Base-by-base conservation (phyloP, 805 yeast species). In the Candida jianshihensis region DNA sequence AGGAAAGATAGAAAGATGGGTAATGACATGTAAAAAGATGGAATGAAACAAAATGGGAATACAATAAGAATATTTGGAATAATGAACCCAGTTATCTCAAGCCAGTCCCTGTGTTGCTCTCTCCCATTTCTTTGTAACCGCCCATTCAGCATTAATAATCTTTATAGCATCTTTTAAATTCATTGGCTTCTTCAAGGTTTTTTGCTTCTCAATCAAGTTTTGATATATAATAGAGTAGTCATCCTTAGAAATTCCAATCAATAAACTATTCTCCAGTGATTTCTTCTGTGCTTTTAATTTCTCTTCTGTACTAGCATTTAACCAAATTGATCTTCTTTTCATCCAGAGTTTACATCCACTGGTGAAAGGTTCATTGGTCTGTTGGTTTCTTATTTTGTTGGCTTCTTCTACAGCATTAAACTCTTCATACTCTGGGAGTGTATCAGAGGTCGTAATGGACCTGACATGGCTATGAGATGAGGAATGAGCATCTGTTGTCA, bases 91-190 rank as follows among this genome's bases (percentile, higher is more conserved):
- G 38, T 42, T 21, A 21, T 21, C 11, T 26, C 30, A 48, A 26
- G 43, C 53, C 42, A 38, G 57, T 50, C 66, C 68, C 17, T 56
- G 60, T 2, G 66, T 59, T 6, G 72, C 72, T 24, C 66, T 60
- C 39, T 73, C 81, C 90, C 92, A 89, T 46, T 76, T 74, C 34
- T 80, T 86, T 17, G 76, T 76, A 41, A 77, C 79, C 13, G 71
- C 69, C 97, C 97, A 89, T 15, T 96, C 96, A 4, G 82, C 74
- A 49, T 85, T 78, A 29, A 89, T 71, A 18, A 89, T 73, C 44
- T 71, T 71, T 35, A 87, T 54, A 29, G 83, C 75, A 54, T 87
- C 95, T 39, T 65, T 67, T 48, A 90, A 69, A 56, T 84, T 86
- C 60, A 90, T 65, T 13, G 88, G 84, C 38, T 66, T 66, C 49